Base-by-base conservation (phyloP, 352 stramenopile species). In the Pythium monospermum region DNA sequence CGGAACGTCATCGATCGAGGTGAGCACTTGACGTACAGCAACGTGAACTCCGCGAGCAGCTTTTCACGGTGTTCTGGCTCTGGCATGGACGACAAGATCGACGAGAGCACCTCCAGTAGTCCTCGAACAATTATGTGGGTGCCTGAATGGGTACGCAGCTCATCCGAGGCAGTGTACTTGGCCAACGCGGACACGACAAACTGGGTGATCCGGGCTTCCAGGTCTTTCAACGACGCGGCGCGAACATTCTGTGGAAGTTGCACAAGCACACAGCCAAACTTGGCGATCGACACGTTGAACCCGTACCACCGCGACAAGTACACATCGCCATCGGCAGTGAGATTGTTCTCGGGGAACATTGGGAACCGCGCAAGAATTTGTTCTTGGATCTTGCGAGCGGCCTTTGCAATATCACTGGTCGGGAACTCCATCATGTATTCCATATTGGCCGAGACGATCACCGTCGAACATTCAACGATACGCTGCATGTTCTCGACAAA, bases 401-500 rank as follows among this genome's bases (percentile, higher is more conserved):
- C 42, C 42, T 51, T 58, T 28, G 66, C 57, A 10, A 85, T 49
- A 16, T 75, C 73, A 19, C 51, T 42, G 16, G 66, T 53, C 3
- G 51, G 33, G 16, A 47, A 28, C 18, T 65, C 59, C 7, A 41
- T 42, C 23, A 71, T 61, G 21, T 57, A 45, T 10, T 70, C 61
- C 8, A 59, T 31, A 31, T 86, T 89, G 15, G 69, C 77, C 5
- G 59, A 51, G 21, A 91, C 36, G 15, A 91, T 80, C 33, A 80
- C 62, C 2, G 75, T 79, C 8, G 64, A 47, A 48, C 75, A 81
- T 64, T 91, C 77, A n/a, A 89, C 70, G 50, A 91, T 80, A 41
- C 79, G 78, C 54, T 83, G 71, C 66, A 93, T 78, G 63, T 88
- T 76, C 57, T 87, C 73, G 12, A 89, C 44, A 36, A 80, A 76